Evolutionary conservation across 805 yeast species (phyloP).

Genomic region (Metschnikowia arizonensis): DNA sequence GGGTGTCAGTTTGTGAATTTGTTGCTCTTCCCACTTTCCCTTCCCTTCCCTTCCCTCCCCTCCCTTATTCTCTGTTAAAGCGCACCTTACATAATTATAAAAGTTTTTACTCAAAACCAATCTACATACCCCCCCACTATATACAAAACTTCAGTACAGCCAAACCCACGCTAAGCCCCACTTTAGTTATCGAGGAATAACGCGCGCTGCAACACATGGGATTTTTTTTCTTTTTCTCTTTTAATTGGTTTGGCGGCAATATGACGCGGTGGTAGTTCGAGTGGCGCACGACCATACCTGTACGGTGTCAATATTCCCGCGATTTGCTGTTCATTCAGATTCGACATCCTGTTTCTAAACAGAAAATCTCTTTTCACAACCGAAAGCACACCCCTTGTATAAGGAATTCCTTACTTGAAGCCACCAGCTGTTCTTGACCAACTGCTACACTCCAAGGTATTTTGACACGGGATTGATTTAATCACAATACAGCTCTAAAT

Average conservation of each 20-base stretch:
- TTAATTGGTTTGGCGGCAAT: conserved; percentile 6
- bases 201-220: conserved; percentile 3
- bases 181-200: neutral
- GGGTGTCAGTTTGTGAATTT: too few species aligned
- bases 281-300: conserved; percentile 17
- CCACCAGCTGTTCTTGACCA: conserved; percentile 4
- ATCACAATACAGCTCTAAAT: neutral
- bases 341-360: conserved; percentile 19
- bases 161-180: neutral
- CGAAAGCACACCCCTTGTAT: neutral
- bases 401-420: neutral
- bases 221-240: conserved; percentile 5
- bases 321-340: conserved; percentile 22
- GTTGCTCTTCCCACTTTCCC: too few species aligned
- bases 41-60: too few species aligned
- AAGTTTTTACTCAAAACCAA: too few species aligned
- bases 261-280: conserved; percentile 11
- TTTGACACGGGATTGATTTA: conserved; percentile 5
- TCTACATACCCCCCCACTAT: too few species aligned
- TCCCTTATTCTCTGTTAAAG: too few species aligned
- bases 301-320: conserved; percentile 19
- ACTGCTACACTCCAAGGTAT: conserved; percentile 4
- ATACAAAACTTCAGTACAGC: too few species aligned
- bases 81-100: too few species aligned
- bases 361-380: conserved; percentile 10